phyloP scores from a whole-genome alignment of 1,139 yeast genomes.

The Diutina rugosa region DNA sequence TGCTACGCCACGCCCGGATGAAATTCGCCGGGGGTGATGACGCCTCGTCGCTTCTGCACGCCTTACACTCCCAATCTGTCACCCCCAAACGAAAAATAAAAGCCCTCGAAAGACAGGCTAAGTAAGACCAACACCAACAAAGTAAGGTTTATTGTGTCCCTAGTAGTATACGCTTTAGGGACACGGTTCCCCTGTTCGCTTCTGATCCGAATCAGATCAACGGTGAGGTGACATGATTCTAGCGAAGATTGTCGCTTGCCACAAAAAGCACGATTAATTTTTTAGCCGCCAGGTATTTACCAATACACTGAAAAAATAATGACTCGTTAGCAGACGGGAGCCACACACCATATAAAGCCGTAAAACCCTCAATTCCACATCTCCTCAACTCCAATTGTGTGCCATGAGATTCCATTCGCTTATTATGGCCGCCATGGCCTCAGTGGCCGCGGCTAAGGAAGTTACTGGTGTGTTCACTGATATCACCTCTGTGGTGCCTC shows the following conservation, averaged over 20 bases:
- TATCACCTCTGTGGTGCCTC: background rate
- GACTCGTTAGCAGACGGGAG: too few relatives aligned
- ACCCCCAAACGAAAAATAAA: background rate
- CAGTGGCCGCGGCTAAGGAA: background rate
- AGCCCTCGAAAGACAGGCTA: too few relatives aligned
- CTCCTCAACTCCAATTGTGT: background rate
- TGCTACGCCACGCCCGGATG: background rate
- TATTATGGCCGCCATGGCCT: background rate
- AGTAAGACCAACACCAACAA: too few relatives aligned
- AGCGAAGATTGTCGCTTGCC: background rate
- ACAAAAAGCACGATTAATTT: background rate
- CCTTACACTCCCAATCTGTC: background rate
- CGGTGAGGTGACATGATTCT: too few relatives aligned
- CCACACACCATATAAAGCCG: too few relatives aligned
- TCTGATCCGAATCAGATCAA: too few relatives aligned
- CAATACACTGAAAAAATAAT: too few relatives aligned
- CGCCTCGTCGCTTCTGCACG: background rate
- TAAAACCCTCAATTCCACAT: background rate
- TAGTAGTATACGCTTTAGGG: too few relatives aligned
- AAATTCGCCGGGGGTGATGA: background rate
- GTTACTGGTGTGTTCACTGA: background rate
- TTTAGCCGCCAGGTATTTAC: too few relatives aligned
- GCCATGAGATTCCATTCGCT: background rate
- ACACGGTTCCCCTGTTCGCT: too few relatives aligned
- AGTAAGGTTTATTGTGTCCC: too few relatives aligned